phyloP scores from a whole-genome alignment of 192 early-diverging fungal genomes.

The Helicostylum pulchrum region DNA sequence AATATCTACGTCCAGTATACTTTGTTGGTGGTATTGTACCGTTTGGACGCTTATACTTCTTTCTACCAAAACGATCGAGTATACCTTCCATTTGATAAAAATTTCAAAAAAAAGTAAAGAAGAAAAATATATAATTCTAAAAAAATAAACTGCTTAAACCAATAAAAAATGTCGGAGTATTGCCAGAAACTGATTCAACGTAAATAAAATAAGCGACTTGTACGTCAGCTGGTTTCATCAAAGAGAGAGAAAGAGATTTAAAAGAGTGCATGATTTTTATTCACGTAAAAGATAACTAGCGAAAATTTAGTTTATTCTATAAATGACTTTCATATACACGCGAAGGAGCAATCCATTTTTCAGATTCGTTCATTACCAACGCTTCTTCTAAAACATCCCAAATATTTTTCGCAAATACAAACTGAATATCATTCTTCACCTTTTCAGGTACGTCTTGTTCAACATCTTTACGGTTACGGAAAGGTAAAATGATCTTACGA shows the following conservation, averaged over 20 bases:
- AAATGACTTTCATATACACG: constrained; percentile 11
- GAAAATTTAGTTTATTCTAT: constrained; percentile 27
- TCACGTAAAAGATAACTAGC: no score
- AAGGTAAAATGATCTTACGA: constrained; percentile 65
- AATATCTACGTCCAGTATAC: neutral
- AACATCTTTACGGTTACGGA: constrained; percentile 68
- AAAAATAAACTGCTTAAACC: no score
- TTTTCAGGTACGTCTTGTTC: constrained; percentile 65
- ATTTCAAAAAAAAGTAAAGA: no score
- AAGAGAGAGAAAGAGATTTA: no score
- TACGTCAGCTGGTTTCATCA: no score
- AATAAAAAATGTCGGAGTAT: no score
- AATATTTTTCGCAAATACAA: constrained; percentile 61
- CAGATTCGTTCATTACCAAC: constrained; percentile 25
- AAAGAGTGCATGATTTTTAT: no score
- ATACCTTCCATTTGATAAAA: constrained; percentile 6
- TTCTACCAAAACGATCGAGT: constrained; percentile 1
- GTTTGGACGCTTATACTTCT: neutral
- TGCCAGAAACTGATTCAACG: no score
- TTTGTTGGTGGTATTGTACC: neutral
- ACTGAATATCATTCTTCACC: constrained; percentile 61
- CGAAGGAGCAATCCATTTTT: constrained; percentile 7
- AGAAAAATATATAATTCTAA: no score
- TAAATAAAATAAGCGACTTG: no score
- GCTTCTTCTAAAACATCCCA: constrained; percentile 59